Evolutionary conservation across 2,329 filamentous ascomycete genomes (phyloP).

Genomic region (Exophiala lecanii-corni): DNA sequence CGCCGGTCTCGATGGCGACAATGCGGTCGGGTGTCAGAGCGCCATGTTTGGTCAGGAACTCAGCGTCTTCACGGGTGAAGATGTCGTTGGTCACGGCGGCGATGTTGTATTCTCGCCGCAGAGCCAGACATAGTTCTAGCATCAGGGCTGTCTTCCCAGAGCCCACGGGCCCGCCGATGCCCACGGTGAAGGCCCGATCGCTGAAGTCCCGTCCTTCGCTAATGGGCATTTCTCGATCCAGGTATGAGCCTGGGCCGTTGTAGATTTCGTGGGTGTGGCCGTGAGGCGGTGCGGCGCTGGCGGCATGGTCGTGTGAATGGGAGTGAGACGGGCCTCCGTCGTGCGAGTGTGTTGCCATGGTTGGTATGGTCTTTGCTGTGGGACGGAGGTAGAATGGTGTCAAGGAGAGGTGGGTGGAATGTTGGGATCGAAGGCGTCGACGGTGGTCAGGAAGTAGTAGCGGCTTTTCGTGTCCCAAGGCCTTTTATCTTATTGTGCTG

Average conservation of each 20-base stretch:
- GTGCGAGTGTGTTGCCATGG: slow-evolving; percentile 29
- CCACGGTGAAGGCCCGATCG: slow-evolving; percentile 87
- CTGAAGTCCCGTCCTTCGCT: slow-evolving; percentile 82
- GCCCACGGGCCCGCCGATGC: slow-evolving; percentile 96
- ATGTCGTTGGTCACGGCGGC: slow-evolving; percentile 70
- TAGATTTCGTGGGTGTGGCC: slow-evolving; percentile 96
- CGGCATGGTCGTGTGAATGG: slow-evolving; percentile 43
- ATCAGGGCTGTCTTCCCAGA: slow-evolving; percentile 97
- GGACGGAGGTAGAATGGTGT: slow-evolving; percentile 1
- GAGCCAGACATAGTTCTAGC: slow-evolving; percentile 81
- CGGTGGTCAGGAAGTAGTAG: too few species aligned
- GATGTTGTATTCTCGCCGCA: slow-evolving; percentile 76
- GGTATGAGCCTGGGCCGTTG: slow-evolving; percentile 83
- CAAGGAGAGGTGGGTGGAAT: background rate
- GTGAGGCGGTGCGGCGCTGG: slow-evolving; percentile 55
- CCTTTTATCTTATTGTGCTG: too few species aligned
- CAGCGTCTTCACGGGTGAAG: slow-evolving; percentile 73
- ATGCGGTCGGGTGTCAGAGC: slow-evolving; percentile 81
- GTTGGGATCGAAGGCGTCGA: too few species aligned
- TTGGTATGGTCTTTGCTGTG: background rate
- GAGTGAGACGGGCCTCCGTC: slow-evolving; percentile 31
- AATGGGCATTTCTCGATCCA: slow-evolving; percentile 89
- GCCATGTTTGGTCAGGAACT: slow-evolving; percentile 84
- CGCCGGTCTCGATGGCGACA: slow-evolving; percentile 93
- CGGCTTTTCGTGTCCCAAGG: too few species aligned